Percentiles rank a stretch among this genome's conserved stretches.
Conservation (phyloP, 371 early-diverging fungal genomes). For the Umbelopsis sp. region DNA sequence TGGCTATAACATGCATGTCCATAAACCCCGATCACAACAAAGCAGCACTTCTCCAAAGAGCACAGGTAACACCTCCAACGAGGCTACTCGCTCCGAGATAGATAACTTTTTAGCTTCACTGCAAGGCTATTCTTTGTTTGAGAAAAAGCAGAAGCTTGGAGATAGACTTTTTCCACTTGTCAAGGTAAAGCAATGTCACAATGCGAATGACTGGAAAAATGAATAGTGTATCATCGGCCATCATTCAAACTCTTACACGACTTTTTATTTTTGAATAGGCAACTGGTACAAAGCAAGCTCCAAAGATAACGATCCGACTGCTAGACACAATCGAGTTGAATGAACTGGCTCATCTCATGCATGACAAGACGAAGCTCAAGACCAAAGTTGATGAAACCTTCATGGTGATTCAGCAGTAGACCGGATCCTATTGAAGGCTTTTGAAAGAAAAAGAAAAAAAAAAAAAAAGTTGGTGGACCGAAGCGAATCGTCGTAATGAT, state of each 20-base stretch:
- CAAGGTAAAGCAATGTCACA: conserved; percentile 28
- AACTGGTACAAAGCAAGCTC: conserved; percentile 41
- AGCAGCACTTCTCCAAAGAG: not conserved
- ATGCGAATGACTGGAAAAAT: no score
- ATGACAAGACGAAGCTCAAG: conserved; percentile 40
- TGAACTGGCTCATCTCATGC: conserved; percentile 51
- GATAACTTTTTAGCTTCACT: conserved; percentile 33
- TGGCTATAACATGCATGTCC: not conserved
- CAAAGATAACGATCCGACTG: conserved; percentile 51
- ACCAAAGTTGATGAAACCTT: conserved; percentile 38
- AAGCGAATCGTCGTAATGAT: no score
- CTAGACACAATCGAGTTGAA: conserved; percentile 50
- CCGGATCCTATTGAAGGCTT: no score
- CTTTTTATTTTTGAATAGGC: conserved; percentile 26
- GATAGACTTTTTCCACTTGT: conserved; percentile 46
- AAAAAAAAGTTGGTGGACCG: no score
- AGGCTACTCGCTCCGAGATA: conserved; percentile 27
- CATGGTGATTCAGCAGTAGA: conserved; percentile 21
- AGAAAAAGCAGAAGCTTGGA: conserved; percentile 46
- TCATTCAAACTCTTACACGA: not conserved
- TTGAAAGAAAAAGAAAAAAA: no score
- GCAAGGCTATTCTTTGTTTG: conserved; percentile 29
- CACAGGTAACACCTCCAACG: not conserved
- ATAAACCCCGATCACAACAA: conserved; percentile 8
- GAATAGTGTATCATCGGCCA: no score